Conservation (phyloP, 345 rosid genomes). For the Acer yangbiense region DNA sequence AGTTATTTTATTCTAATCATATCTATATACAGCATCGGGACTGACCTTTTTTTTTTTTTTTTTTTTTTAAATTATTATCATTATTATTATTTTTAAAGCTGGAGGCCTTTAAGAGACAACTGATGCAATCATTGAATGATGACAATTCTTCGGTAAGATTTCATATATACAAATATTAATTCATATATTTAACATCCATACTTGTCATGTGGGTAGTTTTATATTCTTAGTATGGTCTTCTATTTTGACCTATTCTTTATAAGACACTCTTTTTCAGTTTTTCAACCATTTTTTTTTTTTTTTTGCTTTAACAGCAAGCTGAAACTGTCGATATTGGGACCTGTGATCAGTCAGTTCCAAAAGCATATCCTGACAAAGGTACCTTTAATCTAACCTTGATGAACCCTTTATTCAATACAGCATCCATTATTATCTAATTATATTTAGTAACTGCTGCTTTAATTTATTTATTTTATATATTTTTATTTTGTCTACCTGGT, state of each 20-base stretch:
- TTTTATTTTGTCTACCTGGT: neutral
- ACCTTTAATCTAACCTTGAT: constrained; percentile 20
- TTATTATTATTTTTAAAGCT: constrained; percentile 39
- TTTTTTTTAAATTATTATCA: neutral
- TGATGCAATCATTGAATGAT: constrained; percentile 86
- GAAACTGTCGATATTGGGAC: constrained; percentile 70
- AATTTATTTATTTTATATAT: neutral
- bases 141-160: constrained; percentile 71
- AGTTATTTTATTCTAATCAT: neutral
- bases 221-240: neutral
- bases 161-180: neutral
- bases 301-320: constrained; percentile 40
- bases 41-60: neutral
- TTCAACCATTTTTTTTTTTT: constrained; percentile 5
- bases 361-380: constrained; percentile 64
- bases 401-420: neutral
- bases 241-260: neutral
- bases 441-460: constrained; percentile 1
- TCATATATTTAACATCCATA: neutral
- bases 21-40: neutral
- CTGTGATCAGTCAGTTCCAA: constrained; percentile 59
- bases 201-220: neutral
- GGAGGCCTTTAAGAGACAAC: constrained; percentile 88
- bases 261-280: constrained; percentile 14
- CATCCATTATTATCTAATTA: neutral